A percentile compares a stretch with the other conserved stretches of the same genome.
Evolutionary conservation across 306 rosid genomes (phyloP).

Genomic region (Malus sieversii): DNA sequence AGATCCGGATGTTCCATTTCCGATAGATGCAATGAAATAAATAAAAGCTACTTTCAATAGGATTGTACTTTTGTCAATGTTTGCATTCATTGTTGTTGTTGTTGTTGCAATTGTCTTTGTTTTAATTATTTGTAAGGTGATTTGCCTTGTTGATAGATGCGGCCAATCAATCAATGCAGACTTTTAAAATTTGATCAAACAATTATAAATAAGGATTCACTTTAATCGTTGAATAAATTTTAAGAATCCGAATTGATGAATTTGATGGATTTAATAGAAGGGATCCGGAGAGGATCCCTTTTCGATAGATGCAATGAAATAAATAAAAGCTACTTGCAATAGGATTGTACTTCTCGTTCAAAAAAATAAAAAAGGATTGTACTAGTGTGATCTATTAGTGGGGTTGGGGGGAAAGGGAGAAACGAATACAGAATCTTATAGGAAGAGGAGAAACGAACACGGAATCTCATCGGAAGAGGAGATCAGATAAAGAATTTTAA

Average conservation of each 20-base stretch:
- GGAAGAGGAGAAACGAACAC: too few species aligned
- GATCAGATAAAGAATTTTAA: too few species aligned
- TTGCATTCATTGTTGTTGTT: not conserved
- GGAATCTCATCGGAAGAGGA: too few species aligned
- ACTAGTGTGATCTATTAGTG: too few species aligned
- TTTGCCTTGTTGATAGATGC: not conserved
- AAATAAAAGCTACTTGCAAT: not conserved
- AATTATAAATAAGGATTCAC: too few species aligned
- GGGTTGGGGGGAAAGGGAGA: too few species aligned
- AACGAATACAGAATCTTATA: too few species aligned
- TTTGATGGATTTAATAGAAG: too few species aligned
- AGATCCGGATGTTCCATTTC: rapidly evolving
- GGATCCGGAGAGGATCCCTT: rapidly evolving
- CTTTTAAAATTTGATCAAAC: too few species aligned
- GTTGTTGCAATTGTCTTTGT: not conserved
- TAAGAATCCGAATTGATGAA: rapidly evolving
- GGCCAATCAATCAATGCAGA: too few species aligned
- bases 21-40: not conserved
- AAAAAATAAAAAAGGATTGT: not conserved
- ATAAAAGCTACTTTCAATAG: not conserved
- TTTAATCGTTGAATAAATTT: too few species aligned
- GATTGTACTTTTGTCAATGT: not conserved
- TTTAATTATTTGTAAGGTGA: not conserved
- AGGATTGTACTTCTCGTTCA: not conserved
- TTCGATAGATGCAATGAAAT: not conserved